phyloP scores from a whole-genome alignment of 768 basidiomycete genomes.

The Leccinum fibrillosum region DNA sequence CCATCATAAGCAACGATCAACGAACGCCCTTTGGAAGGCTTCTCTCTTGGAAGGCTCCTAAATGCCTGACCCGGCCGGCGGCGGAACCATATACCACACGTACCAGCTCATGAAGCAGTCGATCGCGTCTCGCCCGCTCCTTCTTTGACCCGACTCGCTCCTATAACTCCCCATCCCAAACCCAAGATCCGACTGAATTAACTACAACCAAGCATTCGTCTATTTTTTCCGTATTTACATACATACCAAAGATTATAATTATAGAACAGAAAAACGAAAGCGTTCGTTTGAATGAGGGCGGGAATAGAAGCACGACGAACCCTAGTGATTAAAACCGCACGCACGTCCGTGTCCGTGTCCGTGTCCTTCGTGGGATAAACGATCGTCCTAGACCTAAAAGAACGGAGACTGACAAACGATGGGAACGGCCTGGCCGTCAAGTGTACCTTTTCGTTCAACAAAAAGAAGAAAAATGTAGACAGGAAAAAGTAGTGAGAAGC shows the following conservation, averaged over 20 bases:
- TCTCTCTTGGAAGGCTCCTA: no score
- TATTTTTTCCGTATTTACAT: neutral
- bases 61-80: no score
- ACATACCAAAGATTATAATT: neutral
- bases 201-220: neutral
- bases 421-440: neutral
- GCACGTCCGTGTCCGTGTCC: neutral
- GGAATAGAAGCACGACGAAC: neutral
- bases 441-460: neutral
- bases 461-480: neutral
- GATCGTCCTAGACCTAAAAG: neutral
- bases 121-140: neutral
- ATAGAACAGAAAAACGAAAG: neutral
- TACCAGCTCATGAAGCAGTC: no score
- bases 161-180: no score
- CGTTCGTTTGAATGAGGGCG: no score
- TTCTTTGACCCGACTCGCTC: no score
- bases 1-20: no score
- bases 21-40: no score
- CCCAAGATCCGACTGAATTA: neutral
- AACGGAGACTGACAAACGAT: neutral
- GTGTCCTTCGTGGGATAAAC: neutral
- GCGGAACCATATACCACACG: no score
- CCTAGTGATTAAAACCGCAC: neutral
- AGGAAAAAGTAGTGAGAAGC: no score